These are phyloP conservation scores for Gaeumannomyces tritici DNA, from an alignment of 2,329 filamentous ascomycete species.

Conservation along the genomic window DNA sequence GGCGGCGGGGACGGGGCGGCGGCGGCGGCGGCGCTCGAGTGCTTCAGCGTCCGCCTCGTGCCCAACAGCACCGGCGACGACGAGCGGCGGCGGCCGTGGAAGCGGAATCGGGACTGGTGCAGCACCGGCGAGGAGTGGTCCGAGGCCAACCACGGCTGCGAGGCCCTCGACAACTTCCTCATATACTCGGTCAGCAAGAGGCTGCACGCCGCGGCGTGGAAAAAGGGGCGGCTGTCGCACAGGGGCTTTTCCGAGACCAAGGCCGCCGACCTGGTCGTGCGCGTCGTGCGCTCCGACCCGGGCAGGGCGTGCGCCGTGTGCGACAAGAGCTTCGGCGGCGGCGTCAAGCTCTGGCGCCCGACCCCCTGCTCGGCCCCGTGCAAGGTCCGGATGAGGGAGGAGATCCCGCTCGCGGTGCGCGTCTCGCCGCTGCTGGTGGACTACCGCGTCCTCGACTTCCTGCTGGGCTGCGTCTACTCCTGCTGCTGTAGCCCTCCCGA, in stretches of 20 bases:
- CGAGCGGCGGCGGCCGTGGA: too few relatives aligned
- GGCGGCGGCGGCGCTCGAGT: background rate
- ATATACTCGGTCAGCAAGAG: background rate
- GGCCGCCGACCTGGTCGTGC: background rate
- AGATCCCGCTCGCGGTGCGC: background rate
- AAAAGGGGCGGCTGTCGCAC: background rate
- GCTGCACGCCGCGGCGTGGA: too few relatives aligned
- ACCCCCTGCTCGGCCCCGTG: background rate
- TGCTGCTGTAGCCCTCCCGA: too few relatives aligned
- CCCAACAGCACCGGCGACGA: too few relatives aligned
- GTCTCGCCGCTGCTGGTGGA: slow-evolving; percentile 3
- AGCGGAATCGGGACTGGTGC: background rate
- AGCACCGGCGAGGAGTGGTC: background rate
- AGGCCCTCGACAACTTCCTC: background rate
- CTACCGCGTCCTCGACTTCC: slow-evolving; percentile 1
- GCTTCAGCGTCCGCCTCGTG: background rate
- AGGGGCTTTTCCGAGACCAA: too few relatives aligned
- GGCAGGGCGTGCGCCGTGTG: background rate
- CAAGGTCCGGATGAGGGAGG: background rate
- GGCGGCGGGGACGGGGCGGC: too few relatives aligned
- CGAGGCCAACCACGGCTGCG: background rate
- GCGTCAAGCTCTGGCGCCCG: slow-evolving; percentile 1
- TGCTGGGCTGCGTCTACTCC: background rate
- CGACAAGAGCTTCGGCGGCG: background rate
- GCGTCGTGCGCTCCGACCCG: background rate